These are phyloP conservation scores for Viridothelium virens DNA, from an alignment of 495 filamentous ascomycete genomes.

Conservation along the genomic window DNA sequence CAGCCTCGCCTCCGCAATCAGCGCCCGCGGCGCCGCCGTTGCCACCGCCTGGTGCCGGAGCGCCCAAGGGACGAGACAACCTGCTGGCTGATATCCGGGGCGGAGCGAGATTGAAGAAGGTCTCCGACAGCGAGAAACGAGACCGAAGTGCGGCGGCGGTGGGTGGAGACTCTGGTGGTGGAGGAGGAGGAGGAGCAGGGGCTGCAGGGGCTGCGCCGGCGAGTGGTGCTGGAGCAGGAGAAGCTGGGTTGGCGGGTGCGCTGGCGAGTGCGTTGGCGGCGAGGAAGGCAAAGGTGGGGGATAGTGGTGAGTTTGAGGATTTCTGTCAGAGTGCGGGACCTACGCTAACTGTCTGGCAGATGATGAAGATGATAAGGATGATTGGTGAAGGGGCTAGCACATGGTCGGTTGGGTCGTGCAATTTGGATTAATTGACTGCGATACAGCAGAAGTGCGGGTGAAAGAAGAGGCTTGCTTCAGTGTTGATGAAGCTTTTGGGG, in stretches of 20 bases:
- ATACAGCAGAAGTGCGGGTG: not conserved
- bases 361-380: conserved; percentile 31
- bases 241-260: conserved; percentile 66
- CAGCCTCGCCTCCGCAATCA: not conserved
- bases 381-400: conserved; percentile 19
- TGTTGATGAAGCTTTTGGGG: not conserved
- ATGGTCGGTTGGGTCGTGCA: not conserved
- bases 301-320: conserved; percentile 65
- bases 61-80: conserved; percentile 44
- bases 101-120: conserved; percentile 67
- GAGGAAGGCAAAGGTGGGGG: conserved; percentile 81
- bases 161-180: conserved; percentile 28
- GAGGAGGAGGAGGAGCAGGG: conserved; percentile 38
- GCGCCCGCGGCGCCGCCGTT: conserved; percentile 44
- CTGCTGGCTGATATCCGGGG: conserved; percentile 76
- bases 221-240: conserved; percentile 34
- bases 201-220: conserved; percentile 44
- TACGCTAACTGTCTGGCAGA: conserved; percentile 21
- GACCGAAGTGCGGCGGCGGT: conserved; percentile 71
- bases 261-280: conserved; percentile 76
- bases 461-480: not conserved
- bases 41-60: conserved; percentile 44
- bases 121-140: conserved; percentile 64
- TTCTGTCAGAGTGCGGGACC: conserved; percentile 5
- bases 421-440: not conserved